phyloP scores from a whole-genome alignment of 148 eudicot genomes.

The Vaccinium corymbosum region DNA sequence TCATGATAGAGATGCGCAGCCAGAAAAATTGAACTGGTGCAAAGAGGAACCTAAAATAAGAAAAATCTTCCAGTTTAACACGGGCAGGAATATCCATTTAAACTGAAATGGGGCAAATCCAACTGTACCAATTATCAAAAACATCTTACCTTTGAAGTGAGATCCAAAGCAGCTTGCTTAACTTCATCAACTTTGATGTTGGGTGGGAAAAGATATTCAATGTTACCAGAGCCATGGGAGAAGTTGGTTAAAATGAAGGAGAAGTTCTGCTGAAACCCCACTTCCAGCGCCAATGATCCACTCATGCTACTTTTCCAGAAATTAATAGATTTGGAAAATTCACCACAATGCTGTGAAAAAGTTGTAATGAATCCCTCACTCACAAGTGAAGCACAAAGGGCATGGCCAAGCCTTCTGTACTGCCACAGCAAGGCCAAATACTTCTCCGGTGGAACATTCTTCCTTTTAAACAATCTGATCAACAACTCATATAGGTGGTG shows the following conservation, averaged over 20 bases:
- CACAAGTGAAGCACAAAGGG: constrained; percentile 75
- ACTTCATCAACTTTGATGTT: constrained; percentile 47
- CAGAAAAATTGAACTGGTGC: constrained; percentile 50
- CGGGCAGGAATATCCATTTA: constrained; percentile 5
- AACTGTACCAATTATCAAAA: background rate
- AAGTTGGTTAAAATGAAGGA: constrained; percentile 34
- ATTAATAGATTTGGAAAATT: constrained; percentile 40
- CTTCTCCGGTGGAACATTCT: constrained; percentile 44
- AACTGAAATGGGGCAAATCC: background rate
- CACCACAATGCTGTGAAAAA: constrained; percentile 45
- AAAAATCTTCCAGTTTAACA: constrained; percentile 13
- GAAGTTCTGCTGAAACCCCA: constrained; percentile 63
- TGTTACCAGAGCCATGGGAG: constrained; percentile 29
- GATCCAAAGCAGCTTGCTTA: constrained; percentile 52
- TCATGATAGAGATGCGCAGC: constrained; percentile 72
- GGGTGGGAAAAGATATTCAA: constrained; percentile 24
- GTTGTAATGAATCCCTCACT: constrained; percentile 45
- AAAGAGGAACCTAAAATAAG: constrained; percentile 48
- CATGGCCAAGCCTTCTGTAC: constrained; percentile 75
- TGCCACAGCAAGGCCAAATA: constrained; percentile 64
- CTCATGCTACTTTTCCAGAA: constrained; percentile 64
- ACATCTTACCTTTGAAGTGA: constrained; percentile 52
- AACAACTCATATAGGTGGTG: constrained; percentile 50
- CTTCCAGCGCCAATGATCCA: constrained; percentile 40
- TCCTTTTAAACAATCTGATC: constrained; percentile 47